A percentile compares a stretch with the other conserved stretches of the same genome.
phyloP scores from a whole-genome alignment of 805 yeast genomes.

The Saccharomyces paradoxus region DNA sequence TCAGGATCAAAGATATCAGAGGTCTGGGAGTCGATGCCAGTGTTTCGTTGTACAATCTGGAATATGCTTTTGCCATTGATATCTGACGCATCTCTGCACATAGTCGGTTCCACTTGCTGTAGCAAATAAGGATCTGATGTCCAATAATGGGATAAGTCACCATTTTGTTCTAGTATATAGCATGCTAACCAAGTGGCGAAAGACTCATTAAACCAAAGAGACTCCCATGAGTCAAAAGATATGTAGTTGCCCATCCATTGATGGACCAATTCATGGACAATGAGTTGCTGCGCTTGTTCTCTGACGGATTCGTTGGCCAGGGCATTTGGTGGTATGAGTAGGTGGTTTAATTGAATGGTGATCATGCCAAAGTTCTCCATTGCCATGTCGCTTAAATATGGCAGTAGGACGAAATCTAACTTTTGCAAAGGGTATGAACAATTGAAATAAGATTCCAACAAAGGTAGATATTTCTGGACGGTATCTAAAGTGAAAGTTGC shows the following conservation, averaged over 20 bases:
- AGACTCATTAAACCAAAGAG: conserved; percentile 68
- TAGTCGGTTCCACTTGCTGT: conserved; percentile 12
- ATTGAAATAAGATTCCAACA: conserved; percentile 39
- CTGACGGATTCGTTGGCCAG: conserved; percentile 20
- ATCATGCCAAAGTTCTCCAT: conserved; percentile 76
- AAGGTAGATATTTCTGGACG: conserved; percentile 41
- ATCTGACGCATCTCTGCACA: conserved; percentile 12
- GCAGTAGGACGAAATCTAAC: conserved; percentile 59
- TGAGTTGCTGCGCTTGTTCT: conserved; percentile 42
- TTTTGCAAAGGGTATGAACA: conserved; percentile 50
- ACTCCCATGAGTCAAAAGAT: conserved; percentile 59
- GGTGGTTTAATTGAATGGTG: conserved; percentile 47
- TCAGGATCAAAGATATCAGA: conserved; percentile 27
- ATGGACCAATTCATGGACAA: conserved; percentile 69
- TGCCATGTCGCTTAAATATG: conserved; percentile 67
- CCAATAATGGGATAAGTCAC: conserved; percentile 17
- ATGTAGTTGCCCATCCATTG: conserved; percentile 73
- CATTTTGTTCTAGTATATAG: conserved; percentile 31
- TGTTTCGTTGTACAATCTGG: conserved; percentile 8
- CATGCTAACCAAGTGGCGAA: conserved; percentile 71
- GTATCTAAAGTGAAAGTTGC: conserved; percentile 46
- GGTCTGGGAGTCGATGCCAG: conserved; percentile 11
- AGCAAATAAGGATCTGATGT: conserved; percentile 16
- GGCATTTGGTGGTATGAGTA: conserved; percentile 32
- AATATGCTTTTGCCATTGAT: conserved; percentile 11